Base-by-base conservation (phyloP, 306 rosid genomes). In the Lithocarpus polystachyus region DNA sequence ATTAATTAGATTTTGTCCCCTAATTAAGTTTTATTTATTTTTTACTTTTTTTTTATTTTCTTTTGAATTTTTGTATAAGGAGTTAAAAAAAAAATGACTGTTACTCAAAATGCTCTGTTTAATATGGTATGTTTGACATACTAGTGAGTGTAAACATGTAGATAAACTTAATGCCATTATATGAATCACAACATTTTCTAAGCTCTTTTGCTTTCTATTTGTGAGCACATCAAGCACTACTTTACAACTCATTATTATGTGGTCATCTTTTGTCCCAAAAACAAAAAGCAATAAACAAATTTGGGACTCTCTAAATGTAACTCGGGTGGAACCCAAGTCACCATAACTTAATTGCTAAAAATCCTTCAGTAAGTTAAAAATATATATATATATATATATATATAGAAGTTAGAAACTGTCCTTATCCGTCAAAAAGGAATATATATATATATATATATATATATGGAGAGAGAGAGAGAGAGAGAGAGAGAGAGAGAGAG, bases 81-180 rank as follows among this genome's bases (percentile, higher is more conserved):
- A 68, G 84, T 80, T 84, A 82, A 79, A 74, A 82, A 82, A 79
- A 72, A 80, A 82, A 85, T 75, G 56, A 73, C 82, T 86, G 78
- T 35, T 87, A 77, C 80, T 73, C 82, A 72, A 81, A 43, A 72
- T 90, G 92, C 84, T 82, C 75, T 84, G 82, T 74, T 84, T 86
- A 77, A 75, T 82, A 72, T 81, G 61, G 79, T 76, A 81, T 86
- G 88, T 68, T 82, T 85, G 72, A 76, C 78, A 80, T 84, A 82
- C 80, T 81, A 77, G 64, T 65, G 89, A 88, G 94, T 89, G 92
- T 83, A 88, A 83, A 84, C 81, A 75, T 86, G 97, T 91, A 88
- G 77, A 89, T 86, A 87, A 76, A 70, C 77, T 79, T 40, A 89
- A 87, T 86, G 84, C 48, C 59, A 76, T 35, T 62, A 73, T 81